Evolutionary conservation across 495 filamentous ascomycete species (phyloP), one percentile per base, ranked within the genome.

Genomic region (Penicillium simplicissimum): DNA sequence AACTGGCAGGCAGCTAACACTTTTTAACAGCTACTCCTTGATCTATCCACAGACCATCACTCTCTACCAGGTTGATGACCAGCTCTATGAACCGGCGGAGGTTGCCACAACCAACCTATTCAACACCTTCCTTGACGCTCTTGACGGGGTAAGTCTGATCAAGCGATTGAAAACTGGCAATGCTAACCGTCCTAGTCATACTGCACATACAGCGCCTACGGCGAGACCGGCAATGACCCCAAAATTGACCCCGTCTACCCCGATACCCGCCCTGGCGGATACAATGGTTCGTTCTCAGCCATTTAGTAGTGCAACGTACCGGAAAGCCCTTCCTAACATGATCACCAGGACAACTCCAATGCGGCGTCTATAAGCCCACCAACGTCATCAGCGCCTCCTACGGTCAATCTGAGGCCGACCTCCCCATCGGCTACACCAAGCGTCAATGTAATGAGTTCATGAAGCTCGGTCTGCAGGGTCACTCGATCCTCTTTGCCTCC

Each of bases 381-480:
- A 86, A 85, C 58, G 85, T 88, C 34, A 86, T 88, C 61, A 85
- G 81, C 19, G 81, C 82, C 51, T 86, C 84, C 8, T 88, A 87
- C 61, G 79, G 79, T 28, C 79, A 79, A 55, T 78, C 80, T 45
- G 85, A 88, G 65, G 74, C 72, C 21, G 78, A 76, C 36, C 71
- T 82, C 19, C 83, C 84, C 5, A 63, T 77, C 34, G 69, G 61
- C 58, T 88, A 85, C 71, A 77, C 81, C 58, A 72, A 74, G 59
- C 84, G 83, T 47, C 81, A 86, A 64, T 85, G 85, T 71, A 74
- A 79, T 40, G 82, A 87, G 67, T 87, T 78, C 67, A 78, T 89
- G 74, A 90, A 90, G 71, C 86, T 89, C 14, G 86, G 81, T 2
- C 76, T 90, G 8, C 83, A 84, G 59, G 88, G 88, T 4, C 77